These are phyloP conservation scores for Alternaria ethzedia DNA, from an alignment of 2,329 filamentous ascomycete species.

Conservation along the genomic window DNA sequence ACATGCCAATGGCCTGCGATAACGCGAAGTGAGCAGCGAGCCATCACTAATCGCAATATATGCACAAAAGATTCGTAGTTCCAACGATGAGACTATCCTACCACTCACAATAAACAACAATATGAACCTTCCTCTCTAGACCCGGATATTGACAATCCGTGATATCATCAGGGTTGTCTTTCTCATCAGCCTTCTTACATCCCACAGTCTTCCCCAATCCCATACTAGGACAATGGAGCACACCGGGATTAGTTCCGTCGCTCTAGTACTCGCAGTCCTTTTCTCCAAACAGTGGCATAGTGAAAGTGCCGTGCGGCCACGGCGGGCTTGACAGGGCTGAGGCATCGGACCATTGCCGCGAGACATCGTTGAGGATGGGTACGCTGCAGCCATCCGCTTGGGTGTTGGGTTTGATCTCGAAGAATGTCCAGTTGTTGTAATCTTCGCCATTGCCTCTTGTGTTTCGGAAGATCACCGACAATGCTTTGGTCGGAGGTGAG, in stretches of 20 bases:
- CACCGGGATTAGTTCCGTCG: neutral
- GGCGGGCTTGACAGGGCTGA: neutral
- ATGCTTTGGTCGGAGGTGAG: neutral
- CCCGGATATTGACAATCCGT: neutral
- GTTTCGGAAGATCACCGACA: neutral
- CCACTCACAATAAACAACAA: neutral
- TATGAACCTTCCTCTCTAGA: neutral
- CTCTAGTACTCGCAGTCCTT: neutral
- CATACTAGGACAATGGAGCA: neutral
- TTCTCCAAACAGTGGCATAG: neutral
- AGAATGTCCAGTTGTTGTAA: neutral
- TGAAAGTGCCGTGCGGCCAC: neutral
- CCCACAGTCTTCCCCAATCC: neutral
- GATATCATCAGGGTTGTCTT: neutral
- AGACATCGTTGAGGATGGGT: neutral
- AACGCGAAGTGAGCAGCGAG: neutral
- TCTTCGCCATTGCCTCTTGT: neutral
- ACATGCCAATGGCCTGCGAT: neutral
- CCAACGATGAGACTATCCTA: neutral
- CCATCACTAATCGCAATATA: neutral
- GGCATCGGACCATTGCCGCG: neutral
- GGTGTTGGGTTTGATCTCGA: neutral
- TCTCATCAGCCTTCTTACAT: neutral
- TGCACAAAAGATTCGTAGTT: neutral
- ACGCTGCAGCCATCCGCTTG: neutral